Evolutionary conservation across 2,329 filamentous ascomycete genomes (phyloP).

Genomic region (Harringtonia lauricola): DNA sequence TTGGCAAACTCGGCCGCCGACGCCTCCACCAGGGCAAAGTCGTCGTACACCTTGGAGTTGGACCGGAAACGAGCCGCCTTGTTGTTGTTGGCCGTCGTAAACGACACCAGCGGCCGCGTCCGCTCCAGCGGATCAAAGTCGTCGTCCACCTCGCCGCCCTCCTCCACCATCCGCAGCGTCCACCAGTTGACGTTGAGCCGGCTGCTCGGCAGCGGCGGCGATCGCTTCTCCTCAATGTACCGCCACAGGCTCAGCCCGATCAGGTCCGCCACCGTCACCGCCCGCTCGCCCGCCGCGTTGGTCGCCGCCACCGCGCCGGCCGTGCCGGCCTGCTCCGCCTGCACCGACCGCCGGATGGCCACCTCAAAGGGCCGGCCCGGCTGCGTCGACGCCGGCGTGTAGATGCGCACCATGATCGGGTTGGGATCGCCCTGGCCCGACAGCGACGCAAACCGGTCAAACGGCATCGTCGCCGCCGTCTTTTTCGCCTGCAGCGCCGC

Average conservation of each 20-base stretch:
- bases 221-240: slow-evolving; percentile 65
- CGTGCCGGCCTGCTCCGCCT: slow-evolving; percentile 45
- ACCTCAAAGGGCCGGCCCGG: slow-evolving; percentile 59
- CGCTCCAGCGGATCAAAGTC: slow-evolving; percentile 73
- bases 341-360: slow-evolving; percentile 56
- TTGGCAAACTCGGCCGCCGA: slow-evolving; percentile 55
- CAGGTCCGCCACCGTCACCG: slow-evolving; percentile 66
- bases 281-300: slow-evolving; percentile 51
- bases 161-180: slow-evolving; percentile 73
- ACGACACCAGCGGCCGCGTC: slow-evolving; percentile 63
- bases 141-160: slow-evolving; percentile 75
- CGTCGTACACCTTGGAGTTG: slow-evolving; percentile 68
- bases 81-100: slow-evolving; percentile 71
- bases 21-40: slow-evolving; percentile 70
- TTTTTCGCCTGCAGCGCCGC: slow-evolving; percentile 64
- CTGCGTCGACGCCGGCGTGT: slow-evolving; percentile 58
- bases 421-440: slow-evolving; percentile 70
- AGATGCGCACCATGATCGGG: slow-evolving; percentile 67
- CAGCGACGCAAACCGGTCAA: slow-evolving; percentile 65
- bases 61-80: slow-evolving; percentile 42
- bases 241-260: slow-evolving; percentile 70
- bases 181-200: slow-evolving; percentile 73
- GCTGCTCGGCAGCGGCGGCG: slow-evolving; percentile 52
- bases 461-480: slow-evolving; percentile 56
- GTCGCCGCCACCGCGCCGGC: slow-evolving; percentile 59